Evolutionary conservation across 2,329 filamentous ascomycete genomes (phyloP), one percentile per base, ranked within the genome.

Genomic region (Penicillium janthinellum): DNA sequence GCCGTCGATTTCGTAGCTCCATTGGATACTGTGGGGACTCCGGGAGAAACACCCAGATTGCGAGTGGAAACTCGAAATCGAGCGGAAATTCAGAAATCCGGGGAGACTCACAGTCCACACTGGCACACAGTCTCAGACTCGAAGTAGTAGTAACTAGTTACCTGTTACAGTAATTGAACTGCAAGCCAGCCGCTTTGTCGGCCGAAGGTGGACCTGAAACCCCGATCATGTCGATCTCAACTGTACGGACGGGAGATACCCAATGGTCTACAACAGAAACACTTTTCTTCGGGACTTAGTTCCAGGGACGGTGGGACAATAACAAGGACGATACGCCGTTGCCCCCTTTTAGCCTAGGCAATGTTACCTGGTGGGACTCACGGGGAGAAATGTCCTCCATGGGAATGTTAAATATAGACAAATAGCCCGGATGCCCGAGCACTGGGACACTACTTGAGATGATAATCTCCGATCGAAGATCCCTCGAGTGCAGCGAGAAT

Each of bases 391-490:
- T 45, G 31, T 54, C n/a, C 17, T 37, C 17, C 41, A 31, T 31
- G 25, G 5, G 31, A 15, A 28, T 31, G 44, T 52, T 52, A 52
- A 52, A 38, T 52, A 39, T 52, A 52, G 49, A 38, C 10, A 6
- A 11, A 52, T 2, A n/a, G 5, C 47, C 47, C 28, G 47, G 47
- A 8, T 31, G 47, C 31, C 8, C 31, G 7, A 17, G 17, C 17
- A 17, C 17, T 17, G 17, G 17, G 31, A 8, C 31, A 31, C 31
- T 8, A 49, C 31, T 52, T 35, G 6, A 47, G n/a, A n/a, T 31
- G 25, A 47, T 47, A 47, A 52, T 52, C 35, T 52, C 49, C 49
- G 49, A 39, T 52, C 35, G 49, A 52, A 37, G 49, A 52, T 52
- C 49, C 17, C 20, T 39, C 20, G 49, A 35, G 11, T 14, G 14